Conservation (phyloP, 2,329 filamentous ascomycete species). For the Xylariaceae sp. region DNA sequence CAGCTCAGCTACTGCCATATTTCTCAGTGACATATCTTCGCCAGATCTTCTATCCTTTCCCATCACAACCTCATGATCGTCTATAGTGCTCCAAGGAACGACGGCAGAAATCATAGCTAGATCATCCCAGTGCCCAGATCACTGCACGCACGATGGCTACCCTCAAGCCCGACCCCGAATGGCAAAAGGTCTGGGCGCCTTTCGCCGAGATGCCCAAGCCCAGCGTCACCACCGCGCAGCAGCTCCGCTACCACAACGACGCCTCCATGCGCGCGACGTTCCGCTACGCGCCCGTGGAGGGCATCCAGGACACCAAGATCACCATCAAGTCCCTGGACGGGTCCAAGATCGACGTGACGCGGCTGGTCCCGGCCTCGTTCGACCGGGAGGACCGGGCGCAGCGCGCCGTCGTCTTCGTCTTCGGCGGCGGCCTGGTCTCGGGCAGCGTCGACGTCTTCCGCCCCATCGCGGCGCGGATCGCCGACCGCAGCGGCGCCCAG, state of each 20-base stretch:
- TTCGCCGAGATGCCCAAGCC: slow-evolving; percentile 3
- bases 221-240: slow-evolving; percentile 3
- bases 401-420: slow-evolving; percentile 18
- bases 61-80: too few relatives aligned
- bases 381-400: slow-evolving; percentile 4
- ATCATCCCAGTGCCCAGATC: too few relatives aligned
- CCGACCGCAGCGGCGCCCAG: slow-evolving; percentile 11
- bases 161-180: slow-evolving; percentile 12
- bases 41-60: too few relatives aligned
- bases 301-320: slow-evolving; percentile 14
- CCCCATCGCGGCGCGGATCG: slow-evolving; percentile 8
- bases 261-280: background rate
- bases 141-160: slow-evolving; percentile 7
- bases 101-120: too few relatives aligned
- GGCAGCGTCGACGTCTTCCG: slow-evolving; percentile 15
- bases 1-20: too few relatives aligned
- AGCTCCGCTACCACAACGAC: slow-evolving; percentile 3
- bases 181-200: slow-evolving; percentile 1
- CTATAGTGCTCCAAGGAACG: too few relatives aligned
- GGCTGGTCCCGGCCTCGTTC: slow-evolving; percentile 12
- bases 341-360: slow-evolving; percentile 13
- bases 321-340: slow-evolving; percentile 17
- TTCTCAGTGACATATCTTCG: too few relatives aligned
- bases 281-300: slow-evolving; percentile 1
- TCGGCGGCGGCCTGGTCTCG: slow-evolving; percentile 21